Conservation (phyloP, 495 filamentous ascomycete species). For the Wilcoxina mikolae region DNA sequence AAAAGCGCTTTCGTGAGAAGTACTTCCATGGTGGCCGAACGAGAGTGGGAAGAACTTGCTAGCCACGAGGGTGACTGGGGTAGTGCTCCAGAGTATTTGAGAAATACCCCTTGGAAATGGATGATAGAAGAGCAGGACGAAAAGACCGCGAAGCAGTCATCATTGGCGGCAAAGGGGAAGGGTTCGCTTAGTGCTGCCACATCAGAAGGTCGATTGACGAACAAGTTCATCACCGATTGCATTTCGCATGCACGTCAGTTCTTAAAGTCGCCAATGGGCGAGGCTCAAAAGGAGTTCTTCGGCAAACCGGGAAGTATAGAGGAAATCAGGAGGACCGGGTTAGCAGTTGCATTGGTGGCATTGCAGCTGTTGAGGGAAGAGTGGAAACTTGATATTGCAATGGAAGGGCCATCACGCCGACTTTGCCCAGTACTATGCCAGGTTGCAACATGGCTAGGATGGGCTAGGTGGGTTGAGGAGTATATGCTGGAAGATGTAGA, state of each 20-base stretch:
- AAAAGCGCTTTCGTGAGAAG: slow-evolving; percentile 45
- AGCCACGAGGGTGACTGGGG: slow-evolving; percentile 43
- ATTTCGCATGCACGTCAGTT: slow-evolving; percentile 39
- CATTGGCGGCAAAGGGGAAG: neutral
- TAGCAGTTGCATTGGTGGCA: slow-evolving; percentile 52
- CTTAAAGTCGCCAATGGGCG: slow-evolving; percentile 36
- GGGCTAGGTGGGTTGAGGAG: slow-evolving; percentile 54
- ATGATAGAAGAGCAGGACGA: slow-evolving; percentile 40
- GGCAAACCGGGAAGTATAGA: slow-evolving; percentile 8
- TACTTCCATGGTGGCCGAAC: slow-evolving; percentile 41
- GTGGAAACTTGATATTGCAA: slow-evolving; percentile 60
- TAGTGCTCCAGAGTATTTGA: slow-evolving; percentile 49
- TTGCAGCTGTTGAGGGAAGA: slow-evolving; percentile 82
- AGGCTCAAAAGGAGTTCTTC: slow-evolving; percentile 28
- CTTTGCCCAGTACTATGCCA: slow-evolving; percentile 65
- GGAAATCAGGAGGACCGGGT: slow-evolving; percentile 19
- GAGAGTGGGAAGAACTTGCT: slow-evolving; percentile 50
- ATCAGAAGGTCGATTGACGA: slow-evolving; percentile 14
- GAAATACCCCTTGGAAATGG: slow-evolving; percentile 58
- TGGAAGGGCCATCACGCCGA: slow-evolving; percentile 36
- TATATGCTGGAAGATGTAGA: slow-evolving; percentile 58
- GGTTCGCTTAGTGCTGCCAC: neutral
- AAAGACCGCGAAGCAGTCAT: slow-evolving; percentile 25
- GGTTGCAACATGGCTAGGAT: slow-evolving; percentile 70
- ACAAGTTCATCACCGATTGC: slow-evolving; percentile 26